These are phyloP conservation scores for Phyllosticta citribraziliensis DNA, from an alignment of 2,329 filamentous ascomycete genomes.

Conservation along the genomic window DNA sequence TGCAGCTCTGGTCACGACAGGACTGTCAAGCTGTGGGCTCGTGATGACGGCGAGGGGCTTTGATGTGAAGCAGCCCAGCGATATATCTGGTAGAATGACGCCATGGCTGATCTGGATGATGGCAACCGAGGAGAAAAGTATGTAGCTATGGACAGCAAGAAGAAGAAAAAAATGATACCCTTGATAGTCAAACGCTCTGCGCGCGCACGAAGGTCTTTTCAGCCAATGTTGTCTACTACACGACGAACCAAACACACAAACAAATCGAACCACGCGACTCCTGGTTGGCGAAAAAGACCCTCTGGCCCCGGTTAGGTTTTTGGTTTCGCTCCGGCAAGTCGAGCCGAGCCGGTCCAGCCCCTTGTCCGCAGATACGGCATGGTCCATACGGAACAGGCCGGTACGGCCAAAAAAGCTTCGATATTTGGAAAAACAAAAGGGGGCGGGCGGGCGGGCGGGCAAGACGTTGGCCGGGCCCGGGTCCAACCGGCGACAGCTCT, in stretches of 20 bases:
- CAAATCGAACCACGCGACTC: too few relatives aligned
- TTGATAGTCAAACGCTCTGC: background rate
- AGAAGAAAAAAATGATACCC: background rate
- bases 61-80: background rate
- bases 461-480: too few relatives aligned
- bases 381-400: too few relatives aligned
- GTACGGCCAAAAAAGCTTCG: too few relatives aligned
- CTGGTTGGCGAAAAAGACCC: too few relatives aligned
- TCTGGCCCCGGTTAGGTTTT: too few relatives aligned
- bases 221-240: too few relatives aligned
- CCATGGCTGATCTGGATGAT: background rate
- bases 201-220: background rate
- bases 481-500: too few relatives aligned
- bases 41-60: constrained; percentile 57
- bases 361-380: too few relatives aligned
- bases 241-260: too few relatives aligned
- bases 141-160: background rate
- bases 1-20: constrained; percentile 89
- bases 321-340: background rate
- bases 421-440: too few relatives aligned
- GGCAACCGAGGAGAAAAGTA: background rate
- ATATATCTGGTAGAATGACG: background rate
- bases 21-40: constrained; percentile 92
- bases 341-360: background rate
- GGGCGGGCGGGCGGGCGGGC: too few relatives aligned